Evolutionary conservation across 1,139 yeast species (phyloP).

Genomic region (Arxiozyma heterogenica): DNA sequence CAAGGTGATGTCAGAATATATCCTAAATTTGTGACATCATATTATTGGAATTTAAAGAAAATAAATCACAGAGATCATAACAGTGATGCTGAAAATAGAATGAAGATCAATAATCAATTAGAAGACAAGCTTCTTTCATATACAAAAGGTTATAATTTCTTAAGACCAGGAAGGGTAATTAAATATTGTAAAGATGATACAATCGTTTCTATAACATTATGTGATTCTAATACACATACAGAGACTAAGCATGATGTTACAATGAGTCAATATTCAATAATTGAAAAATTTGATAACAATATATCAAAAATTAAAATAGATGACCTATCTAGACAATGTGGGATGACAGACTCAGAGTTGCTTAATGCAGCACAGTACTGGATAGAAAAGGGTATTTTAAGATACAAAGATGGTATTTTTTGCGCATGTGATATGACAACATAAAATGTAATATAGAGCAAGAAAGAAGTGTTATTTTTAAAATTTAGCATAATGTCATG

Average conservation of each 20-base stretch:
- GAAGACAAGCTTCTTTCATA: constrained; percentile 37
- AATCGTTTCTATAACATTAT: constrained; percentile 49
- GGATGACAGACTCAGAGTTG: constrained; percentile 25
- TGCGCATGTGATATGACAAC: not conserved
- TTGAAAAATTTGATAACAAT: constrained; percentile 25
- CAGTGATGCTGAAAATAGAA: not conserved
- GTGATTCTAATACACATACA: constrained; percentile 35
- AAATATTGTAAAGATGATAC: constrained; percentile 56
- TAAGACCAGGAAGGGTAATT: constrained; percentile 52
- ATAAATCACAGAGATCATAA: constrained; percentile 1
- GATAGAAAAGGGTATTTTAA: constrained; percentile 41
- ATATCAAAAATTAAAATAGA: not conserved
- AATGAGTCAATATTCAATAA: constrained; percentile 61
- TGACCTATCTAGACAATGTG: constrained; percentile 15
- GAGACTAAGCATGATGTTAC: constrained; percentile 5
- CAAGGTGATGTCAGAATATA: constrained; percentile 7
- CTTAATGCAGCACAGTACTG: constrained; percentile 44
- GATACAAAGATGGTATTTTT: not conserved
- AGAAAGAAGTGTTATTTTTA: not conserved
- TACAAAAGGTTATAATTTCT: constrained; percentile 33
- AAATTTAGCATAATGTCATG: not conserved
- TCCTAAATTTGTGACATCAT: constrained; percentile 24
- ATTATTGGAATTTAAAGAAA: constrained; percentile 20
- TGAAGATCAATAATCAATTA: constrained; percentile 5
- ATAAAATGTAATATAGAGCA: not conserved